A percentile compares a stretch with the other conserved stretches of the same genome.
These are phyloP conservation scores for Verticillium klebahnii DNA, from an alignment of 2,329 filamentous ascomycete genomes.

Conservation along the genomic window DNA sequence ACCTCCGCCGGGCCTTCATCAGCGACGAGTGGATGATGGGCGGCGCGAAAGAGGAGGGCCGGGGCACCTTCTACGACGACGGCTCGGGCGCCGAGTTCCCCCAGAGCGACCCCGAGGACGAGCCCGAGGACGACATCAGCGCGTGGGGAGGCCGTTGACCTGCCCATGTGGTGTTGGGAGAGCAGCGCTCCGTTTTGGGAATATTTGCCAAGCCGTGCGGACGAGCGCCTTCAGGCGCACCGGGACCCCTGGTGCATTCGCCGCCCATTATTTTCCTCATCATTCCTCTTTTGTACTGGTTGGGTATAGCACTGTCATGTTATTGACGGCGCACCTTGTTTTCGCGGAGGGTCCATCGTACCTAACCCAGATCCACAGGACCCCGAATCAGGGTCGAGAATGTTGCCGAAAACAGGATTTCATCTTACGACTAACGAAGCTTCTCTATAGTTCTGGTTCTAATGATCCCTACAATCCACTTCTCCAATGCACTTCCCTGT, in stretches of 20 bases:
- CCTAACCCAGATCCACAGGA: not conserved
- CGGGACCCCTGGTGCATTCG: not conserved
- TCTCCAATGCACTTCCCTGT: not conserved
- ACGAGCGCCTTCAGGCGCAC: not conserved
- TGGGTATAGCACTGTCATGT: not conserved
- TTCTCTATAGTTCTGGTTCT: not conserved
- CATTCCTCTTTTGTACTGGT: not conserved
- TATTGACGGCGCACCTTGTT: not conserved
- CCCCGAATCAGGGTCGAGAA: not conserved
- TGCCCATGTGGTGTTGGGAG: not conserved
- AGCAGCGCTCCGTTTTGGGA: not conserved
- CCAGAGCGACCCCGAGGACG: conserved; percentile 1
- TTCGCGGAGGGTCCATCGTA: not conserved
- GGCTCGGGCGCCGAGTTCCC: not conserved
- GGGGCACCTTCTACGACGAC: conserved; percentile 3
- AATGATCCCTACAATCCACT: not conserved
- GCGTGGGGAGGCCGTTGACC: not conserved
- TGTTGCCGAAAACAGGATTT: not conserved
- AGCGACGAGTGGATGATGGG: conserved; percentile 4
- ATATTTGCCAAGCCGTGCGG: not conserved
- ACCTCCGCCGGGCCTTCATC: conserved; percentile 1
- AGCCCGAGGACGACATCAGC: not conserved
- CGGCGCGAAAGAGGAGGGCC: conserved; percentile 1
- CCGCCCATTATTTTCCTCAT: not conserved
- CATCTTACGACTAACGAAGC: not conserved